Evolutionary conservation across 2,329 filamentous ascomycete genomes (phyloP).

Genomic region (Neofusicoccum sp.): DNA sequence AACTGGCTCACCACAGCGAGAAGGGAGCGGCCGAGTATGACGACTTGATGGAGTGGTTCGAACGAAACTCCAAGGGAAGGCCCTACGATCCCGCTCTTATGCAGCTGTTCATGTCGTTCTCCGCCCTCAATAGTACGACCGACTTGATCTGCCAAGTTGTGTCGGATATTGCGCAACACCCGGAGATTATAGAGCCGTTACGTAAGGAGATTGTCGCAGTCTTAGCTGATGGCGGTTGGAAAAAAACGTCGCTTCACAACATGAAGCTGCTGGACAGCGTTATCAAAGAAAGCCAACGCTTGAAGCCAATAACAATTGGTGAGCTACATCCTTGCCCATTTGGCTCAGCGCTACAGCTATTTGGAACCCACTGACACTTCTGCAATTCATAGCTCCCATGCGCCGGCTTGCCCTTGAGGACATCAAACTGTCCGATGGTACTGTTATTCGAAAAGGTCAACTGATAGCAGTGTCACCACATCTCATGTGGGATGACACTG

Average conservation of each 20-base stretch:
- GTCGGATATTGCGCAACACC: constrained; percentile 27
- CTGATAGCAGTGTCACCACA: constrained; percentile 20
- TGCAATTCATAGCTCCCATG: constrained; percentile 23
- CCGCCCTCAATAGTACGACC: constrained; percentile 28
- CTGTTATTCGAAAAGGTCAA: constrained; percentile 28
- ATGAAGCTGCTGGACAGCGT: constrained; percentile 36
- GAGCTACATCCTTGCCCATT: no score
- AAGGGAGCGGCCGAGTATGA: not conserved
- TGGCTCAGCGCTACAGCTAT: no score
- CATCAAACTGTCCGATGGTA: constrained; percentile 32
- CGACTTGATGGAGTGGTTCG: constrained; percentile 29
- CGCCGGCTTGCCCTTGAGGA: constrained; percentile 28
- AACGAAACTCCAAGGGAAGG: constrained; percentile 25
- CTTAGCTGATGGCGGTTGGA: constrained; percentile 26
- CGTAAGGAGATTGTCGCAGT: constrained; percentile 31
- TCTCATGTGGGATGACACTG: constrained; percentile 13
- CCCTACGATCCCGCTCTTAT: constrained; percentile 19
- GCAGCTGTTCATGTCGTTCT: constrained; percentile 25
- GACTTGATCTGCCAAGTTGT: constrained; percentile 30
- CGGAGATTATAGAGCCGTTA: constrained; percentile 32
- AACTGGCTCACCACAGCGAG: no score
- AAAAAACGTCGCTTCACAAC: constrained; percentile 32
- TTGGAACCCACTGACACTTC: no score
- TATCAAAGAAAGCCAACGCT: constrained; percentile 36
- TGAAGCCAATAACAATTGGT: constrained; percentile 24